Conservation (phyloP, 1,284 basidiomycete species). For the Uromyces viciae-fabae region DNA sequence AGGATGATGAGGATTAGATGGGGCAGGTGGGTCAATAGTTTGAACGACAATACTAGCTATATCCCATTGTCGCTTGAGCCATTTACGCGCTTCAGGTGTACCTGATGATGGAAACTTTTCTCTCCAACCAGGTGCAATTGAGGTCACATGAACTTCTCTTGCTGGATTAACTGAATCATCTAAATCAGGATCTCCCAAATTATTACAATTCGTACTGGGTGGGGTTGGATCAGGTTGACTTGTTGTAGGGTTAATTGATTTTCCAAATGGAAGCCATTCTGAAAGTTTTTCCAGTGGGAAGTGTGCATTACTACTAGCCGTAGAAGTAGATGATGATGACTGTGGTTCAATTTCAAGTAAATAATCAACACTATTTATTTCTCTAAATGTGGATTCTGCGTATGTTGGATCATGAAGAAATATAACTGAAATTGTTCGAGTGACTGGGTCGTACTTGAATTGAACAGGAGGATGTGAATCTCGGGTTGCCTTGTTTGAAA, state of each 20-base stretch:
- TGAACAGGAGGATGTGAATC: constrained; percentile 48
- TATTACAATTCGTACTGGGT: neutral
- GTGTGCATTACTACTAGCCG: neutral
- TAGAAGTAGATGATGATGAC: neutral
- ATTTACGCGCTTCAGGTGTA: constrained; percentile 14
- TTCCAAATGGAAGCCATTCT: constrained; percentile 27
- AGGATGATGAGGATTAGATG: neutral
- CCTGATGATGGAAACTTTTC: constrained; percentile 38
- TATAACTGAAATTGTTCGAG: constrained; percentile 47
- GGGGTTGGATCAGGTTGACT: neutral
- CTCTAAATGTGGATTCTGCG: constrained; percentile 34
- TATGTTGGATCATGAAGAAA: constrained; percentile 47
- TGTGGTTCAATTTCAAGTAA: constrained; percentile 31
- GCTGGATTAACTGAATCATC: constrained; percentile 16
- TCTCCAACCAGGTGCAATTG: constrained; percentile 31
- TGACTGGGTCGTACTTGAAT: constrained; percentile 48
- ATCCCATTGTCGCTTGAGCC: constrained; percentile 35
- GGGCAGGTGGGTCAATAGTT: neutral
- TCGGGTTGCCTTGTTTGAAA: constrained; percentile 42
- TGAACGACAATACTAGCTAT: constrained; percentile 24
- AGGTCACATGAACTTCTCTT: constrained; percentile 6
- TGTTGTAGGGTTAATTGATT: neutral
- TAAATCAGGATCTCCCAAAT: neutral
- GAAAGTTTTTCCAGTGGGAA: constrained; percentile 33
- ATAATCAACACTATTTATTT: constrained; percentile 39